Conservation (phyloP, 2,329 filamentous ascomycete genomes). For the Botryotinia convoluta region DNA sequence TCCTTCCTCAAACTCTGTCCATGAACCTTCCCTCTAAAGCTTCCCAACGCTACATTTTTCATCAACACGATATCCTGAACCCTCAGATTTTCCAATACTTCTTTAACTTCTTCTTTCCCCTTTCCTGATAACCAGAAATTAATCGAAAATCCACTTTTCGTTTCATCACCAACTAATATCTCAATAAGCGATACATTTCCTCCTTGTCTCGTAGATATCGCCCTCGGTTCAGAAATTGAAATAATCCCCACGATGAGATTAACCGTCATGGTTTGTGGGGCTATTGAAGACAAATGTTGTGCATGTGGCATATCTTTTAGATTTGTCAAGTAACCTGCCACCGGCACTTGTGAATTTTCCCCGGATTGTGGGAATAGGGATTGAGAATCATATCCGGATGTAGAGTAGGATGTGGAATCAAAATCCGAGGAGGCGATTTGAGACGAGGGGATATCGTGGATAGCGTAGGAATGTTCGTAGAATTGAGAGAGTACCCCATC, state of each 20-base stretch:
- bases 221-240: slow-evolving; percentile 56
- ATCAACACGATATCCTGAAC: slow-evolving; percentile 76
- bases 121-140: slow-evolving; percentile 72
- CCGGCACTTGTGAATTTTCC: slow-evolving; percentile 30
- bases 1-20: slow-evolving; percentile 75
- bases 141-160: slow-evolving; percentile 73
- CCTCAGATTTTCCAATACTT: slow-evolving; percentile 49
- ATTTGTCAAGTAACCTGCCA: slow-evolving; percentile 51
- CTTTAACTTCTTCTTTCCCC: slow-evolving; percentile 32
- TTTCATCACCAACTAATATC: slow-evolving; percentile 81
- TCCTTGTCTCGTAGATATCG: slow-evolving; percentile 64
- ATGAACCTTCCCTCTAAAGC: slow-evolving; percentile 75
- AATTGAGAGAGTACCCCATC: slow-evolving; percentile 57
- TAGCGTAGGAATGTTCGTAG: slow-evolving; percentile 72
- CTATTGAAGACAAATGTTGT: slow-evolving; percentile 60
- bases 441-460: slow-evolving; percentile 64
- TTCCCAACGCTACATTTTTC: slow-evolving; percentile 73
- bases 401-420: slow-evolving; percentile 38
- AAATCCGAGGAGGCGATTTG: slow-evolving; percentile 48
- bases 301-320: slow-evolving; percentile 70
- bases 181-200: slow-evolving; percentile 66
- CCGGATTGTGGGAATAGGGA: slow-evolving; percentile 21
- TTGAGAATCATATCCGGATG: slow-evolving; percentile 33
- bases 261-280: slow-evolving; percentile 77
- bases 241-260: slow-evolving; percentile 81